Base-by-base conservation (phyloP, 2,329 filamentous ascomycete species). In the Clarireedia homoeocarpa region DNA sequence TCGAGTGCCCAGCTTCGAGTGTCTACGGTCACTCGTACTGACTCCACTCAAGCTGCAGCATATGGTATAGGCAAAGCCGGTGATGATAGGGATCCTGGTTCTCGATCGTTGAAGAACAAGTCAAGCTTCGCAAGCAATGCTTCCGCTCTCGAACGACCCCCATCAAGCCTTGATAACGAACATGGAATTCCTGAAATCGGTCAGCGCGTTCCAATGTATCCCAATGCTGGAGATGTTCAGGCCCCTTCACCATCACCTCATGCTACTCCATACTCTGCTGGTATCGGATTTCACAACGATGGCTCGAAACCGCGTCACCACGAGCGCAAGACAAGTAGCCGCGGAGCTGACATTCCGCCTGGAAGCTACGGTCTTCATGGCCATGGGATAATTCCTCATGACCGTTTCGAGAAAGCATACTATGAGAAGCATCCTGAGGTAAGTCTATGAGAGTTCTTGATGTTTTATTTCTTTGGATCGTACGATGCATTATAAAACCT, bases 351-450 rank as follows among this genome's bases (percentile, higher is more conserved):
- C 39, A 80, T 82, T 26, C 91, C 91, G 0, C 88, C 91, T 3
- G 92, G 90, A 57, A 96, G 91, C 74, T 97, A 97, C 67, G 91
- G 92, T 59, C 81, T 96, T 55, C 91, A 95, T 66, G 90, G 91
- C 46, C 92, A 96, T 67, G 91, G 90, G 53, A 77, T 88, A 26
- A 78, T 81, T 17, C 78, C 86, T 3, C 82, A 83, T 56, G 89
- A 95, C 72, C 89, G 86, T 68, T 88, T 97, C 42, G 90, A 96
- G 66, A 89, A 88, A 73, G 88, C 88, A 26, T 96, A 95, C 80
- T 95, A 94, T 68, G 83, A 90, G 66, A 96, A 94, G 73, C 91
- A 96, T 67, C 92, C 92, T 0, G 89, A 96, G 54, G 53, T 55
- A 51, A 55, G 53, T 51, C 27, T 47, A 34, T 34, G 30, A 34